These are phyloP conservation scores for Aspergillus carbonarius DNA, from an alignment of 2,329 filamentous ascomycete genomes.

Conservation along the genomic window DNA sequence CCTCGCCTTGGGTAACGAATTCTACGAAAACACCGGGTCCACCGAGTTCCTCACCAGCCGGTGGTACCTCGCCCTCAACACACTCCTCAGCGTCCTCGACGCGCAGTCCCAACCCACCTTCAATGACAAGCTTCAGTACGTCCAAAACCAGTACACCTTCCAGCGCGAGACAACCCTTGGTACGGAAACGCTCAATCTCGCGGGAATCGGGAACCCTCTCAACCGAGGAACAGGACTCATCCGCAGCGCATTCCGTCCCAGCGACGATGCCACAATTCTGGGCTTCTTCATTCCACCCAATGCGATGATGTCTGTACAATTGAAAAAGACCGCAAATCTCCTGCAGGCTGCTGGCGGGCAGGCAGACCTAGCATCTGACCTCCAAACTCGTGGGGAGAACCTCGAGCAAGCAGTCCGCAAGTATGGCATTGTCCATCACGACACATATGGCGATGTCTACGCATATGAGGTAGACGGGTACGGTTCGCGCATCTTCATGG, in stretches of 20 bases:
- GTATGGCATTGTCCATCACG: constrained; percentile 65
- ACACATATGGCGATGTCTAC: constrained; percentile 58
- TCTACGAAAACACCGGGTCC: constrained; percentile 75
- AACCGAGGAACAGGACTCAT: constrained; percentile 81
- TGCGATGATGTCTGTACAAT: constrained; percentile 90
- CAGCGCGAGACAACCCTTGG: constrained; percentile 74
- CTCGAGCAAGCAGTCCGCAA: constrained; percentile 80
- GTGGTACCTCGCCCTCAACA: constrained; percentile 77
- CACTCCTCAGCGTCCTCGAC: constrained; percentile 69
- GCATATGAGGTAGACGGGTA: constrained; percentile 67
- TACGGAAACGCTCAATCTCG: constrained; percentile 84
- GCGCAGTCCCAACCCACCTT: constrained; percentile 83
- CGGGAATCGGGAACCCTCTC: constrained; percentile 86
- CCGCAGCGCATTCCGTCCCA: constrained; percentile 88
- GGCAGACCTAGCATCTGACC: constrained; percentile 47
- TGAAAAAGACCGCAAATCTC: constrained; percentile 70
- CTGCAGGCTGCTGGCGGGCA: constrained; percentile 61
- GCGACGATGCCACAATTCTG: constrained; percentile 90
- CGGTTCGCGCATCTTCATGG: constrained; percentile 62
- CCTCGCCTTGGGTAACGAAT: constrained; percentile 80
- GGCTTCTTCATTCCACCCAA: constrained; percentile 95
- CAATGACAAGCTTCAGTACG: constrained; percentile 64
- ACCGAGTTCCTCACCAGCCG: constrained; percentile 74
- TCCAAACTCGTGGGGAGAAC: constrained; percentile 58
- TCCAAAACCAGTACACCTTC: constrained; percentile 81